Percentiles rank a stretch among this genome's conserved stretches.
Evolutionary conservation across 495 filamentous ascomycete genomes (phyloP).

Genomic region (Hypoxylon rickii): DNA sequence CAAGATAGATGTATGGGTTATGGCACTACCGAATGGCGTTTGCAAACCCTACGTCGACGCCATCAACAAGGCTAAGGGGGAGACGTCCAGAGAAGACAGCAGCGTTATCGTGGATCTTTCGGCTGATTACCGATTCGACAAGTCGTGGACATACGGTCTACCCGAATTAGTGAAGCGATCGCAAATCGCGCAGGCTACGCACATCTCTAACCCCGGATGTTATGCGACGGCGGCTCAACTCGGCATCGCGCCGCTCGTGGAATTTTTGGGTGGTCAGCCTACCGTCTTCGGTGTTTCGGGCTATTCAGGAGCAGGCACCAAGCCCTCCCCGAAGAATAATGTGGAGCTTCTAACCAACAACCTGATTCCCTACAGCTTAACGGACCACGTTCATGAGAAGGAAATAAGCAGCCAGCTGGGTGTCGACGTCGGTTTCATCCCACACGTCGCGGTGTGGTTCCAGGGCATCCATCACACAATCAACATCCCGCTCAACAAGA

Average conservation of each 20-base stretch:
- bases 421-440: slow-evolving; percentile 80
- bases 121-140: slow-evolving; percentile 93
- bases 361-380: slow-evolving; percentile 89
- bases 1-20: slow-evolving; percentile 98
- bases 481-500: slow-evolving; percentile 80
- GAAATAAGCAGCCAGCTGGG: slow-evolving; percentile 85
- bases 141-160: slow-evolving; percentile 92
- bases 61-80: slow-evolving; percentile 69
- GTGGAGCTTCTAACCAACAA: slow-evolving; percentile 85
- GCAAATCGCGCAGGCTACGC: slow-evolving; percentile 78
- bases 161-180: slow-evolving; percentile 82
- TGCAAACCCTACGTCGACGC: slow-evolving; percentile 97
- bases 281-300: slow-evolving; percentile 92
- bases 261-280: slow-evolving; percentile 77
- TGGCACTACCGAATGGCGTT: slow-evolving; percentile 96
- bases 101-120: slow-evolving; percentile 91
- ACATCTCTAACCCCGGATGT: slow-evolving; percentile 94
- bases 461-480: slow-evolving; percentile 94
- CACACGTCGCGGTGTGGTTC: slow-evolving; percentile 97
- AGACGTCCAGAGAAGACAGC: slow-evolving; percentile 55
- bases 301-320: slow-evolving; percentile 96
- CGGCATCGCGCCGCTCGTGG: slow-evolving; percentile 82
- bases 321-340: slow-evolving; percentile 95
- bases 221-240: slow-evolving; percentile 97
- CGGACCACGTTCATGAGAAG: slow-evolving; percentile 94